Evolutionary conservation across 257 asterid species (phyloP).

Genomic region (Orobanche coerulescens): DNA sequence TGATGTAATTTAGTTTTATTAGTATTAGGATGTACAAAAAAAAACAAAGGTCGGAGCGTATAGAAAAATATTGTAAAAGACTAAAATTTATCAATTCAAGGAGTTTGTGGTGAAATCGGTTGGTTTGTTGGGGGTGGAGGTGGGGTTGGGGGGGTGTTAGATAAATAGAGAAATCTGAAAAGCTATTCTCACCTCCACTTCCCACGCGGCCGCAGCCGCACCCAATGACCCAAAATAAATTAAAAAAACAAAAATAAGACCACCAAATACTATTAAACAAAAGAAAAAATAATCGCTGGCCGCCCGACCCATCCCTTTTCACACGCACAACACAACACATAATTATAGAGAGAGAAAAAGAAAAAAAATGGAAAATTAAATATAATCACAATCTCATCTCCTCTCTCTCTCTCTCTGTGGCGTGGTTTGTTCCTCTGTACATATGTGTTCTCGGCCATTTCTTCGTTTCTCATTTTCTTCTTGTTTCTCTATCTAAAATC

Average conservation of each 20-base stretch:
- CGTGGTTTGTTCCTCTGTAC: background rate
- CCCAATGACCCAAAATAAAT: too few relatives aligned
- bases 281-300: background rate
- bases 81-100: too few relatives aligned
- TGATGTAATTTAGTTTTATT: too few relatives aligned
- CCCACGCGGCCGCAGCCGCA: too few relatives aligned
- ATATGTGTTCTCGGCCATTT: slow-evolving; percentile 24
- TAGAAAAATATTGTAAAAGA: too few relatives aligned
- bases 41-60: too few relatives aligned
- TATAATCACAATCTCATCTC: slow-evolving; percentile 18
- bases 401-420: slow-evolving; percentile 1
- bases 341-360: slow-evolving; percentile 42
- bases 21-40: too few relatives aligned
- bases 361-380: slow-evolving; percentile 8
- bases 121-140: slow-evolving; percentile 22
- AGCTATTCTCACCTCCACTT: slow-evolving; percentile 4
- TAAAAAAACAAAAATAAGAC: background rate
- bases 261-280: background rate
- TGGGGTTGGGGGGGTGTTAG: background rate
- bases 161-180: slow-evolving; percentile 22
- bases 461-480: background rate
- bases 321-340: slow-evolving; percentile 32
- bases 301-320: slow-evolving; percentile 6
- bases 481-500: background rate
- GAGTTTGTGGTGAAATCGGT: background rate